Evolutionary conservation across 441 rosid species (phyloP).

Genomic region (Croton laevigatus): DNA sequence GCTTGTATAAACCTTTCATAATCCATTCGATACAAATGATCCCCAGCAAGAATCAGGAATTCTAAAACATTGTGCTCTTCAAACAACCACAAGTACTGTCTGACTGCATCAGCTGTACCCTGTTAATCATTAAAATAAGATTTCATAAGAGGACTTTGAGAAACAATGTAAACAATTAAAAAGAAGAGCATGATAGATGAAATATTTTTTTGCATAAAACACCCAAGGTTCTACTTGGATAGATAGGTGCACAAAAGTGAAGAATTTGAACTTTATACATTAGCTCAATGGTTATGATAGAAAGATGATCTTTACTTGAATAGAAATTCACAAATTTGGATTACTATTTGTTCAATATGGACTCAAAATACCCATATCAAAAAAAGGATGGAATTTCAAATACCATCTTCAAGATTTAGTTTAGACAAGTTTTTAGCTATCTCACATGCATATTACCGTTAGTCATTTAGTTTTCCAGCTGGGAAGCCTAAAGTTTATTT

Average conservation of each 20-base stretch:
- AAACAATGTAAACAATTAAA: not conserved
- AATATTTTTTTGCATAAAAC: not conserved
- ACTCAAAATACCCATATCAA: too few species aligned
- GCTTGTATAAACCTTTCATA: constrained; percentile 94
- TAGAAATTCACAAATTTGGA: too few species aligned
- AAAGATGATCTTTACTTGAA: not conserved
- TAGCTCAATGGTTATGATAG: not conserved
- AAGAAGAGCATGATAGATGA: too few species aligned
- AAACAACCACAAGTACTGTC: constrained; percentile 90
- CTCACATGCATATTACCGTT: too few species aligned
- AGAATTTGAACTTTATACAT: not conserved
- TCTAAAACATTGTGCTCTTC: constrained; percentile 96
- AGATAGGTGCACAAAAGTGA: too few species aligned
- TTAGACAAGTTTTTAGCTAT: too few species aligned
- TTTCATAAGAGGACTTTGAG: not conserved
- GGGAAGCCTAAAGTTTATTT: not conserved
- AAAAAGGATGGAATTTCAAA: too few species aligned
- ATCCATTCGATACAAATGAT: constrained; percentile 93
- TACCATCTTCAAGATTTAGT: too few species aligned
- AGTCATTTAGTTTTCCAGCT: too few species aligned
- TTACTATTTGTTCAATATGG: too few species aligned
- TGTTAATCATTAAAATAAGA: constrained; percentile 23
- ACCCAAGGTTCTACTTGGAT: not conserved
- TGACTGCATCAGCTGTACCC: constrained; percentile 98
- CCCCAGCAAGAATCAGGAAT: constrained; percentile 88